Base-by-base conservation (phyloP, 257 asterid genomes). In the Capsicum pubescens region DNA sequence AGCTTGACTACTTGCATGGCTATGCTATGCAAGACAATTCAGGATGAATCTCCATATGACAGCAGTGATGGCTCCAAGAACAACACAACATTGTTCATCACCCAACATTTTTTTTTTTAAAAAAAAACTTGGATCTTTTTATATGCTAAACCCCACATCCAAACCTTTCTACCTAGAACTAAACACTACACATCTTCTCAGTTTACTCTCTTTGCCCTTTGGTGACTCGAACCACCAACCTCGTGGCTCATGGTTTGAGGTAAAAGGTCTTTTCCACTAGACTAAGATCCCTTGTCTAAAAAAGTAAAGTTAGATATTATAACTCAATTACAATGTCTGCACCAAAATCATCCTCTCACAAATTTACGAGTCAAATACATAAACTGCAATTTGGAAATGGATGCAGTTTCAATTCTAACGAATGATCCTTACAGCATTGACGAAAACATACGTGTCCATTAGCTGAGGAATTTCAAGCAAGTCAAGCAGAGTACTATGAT, bases 381-480 rank as follows among this genome's bases (percentile, higher is more conserved):
- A 42, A 60, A 26, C 15, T 44, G 17, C 85, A 70, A 17, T 15
- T 68, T 57, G 57, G 74, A 60, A 72, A 72, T 48, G 81, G 74
- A 21, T 44, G 10, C 58, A 56, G n/a, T 50, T 69, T 61, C 56
- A 83, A 78, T 76, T 69, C 79, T 48, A 71, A 50, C 19, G 58
- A 52, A 39, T 44, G 17, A 83, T 82, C 82, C 89, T 81, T 59
- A 71, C 35, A 54, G 83, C 84, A 82, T 17, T 69, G 84, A 60
- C 56, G 42, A 87, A 74, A 83, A 88, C 91, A 57, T 92, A 97
- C 98, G 98, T 97, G 89, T 95, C 98, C 99, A 97, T 97, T 86
- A 97, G 98, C 88, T 97, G 99, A 87, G 99, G 99, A 86, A 95
- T 95, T 94, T 97, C 99, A 80, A 97, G 99, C 90, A 97, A 91